Base-by-base conservation (phyloP, 2,329 filamentous ascomycete species). In the Endocalyx cinctus region DNA sequence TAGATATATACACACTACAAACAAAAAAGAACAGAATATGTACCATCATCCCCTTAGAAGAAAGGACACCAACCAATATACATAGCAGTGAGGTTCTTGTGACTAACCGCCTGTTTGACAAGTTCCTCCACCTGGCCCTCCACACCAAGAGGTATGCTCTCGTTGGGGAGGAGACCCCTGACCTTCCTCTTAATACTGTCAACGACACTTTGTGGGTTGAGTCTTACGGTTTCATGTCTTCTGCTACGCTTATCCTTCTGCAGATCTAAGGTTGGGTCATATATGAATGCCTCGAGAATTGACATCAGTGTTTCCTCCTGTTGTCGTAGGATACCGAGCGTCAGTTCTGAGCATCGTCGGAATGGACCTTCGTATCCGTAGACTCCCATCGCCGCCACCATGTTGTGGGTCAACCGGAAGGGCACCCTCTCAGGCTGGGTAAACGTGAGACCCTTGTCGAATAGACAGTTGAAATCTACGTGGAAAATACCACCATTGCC, bases 391-490 rank as follows among this genome's bases (percentile, higher is more conserved):
- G 92, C 94, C 44, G 94, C 87, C 22, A 94, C 79, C 90, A 98
- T 97, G 63, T 98, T 98, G 70, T 96, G 90, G 4, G 92, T 98
- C 26, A 98, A 72, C 12, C 94, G 84, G 70, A 98, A 99, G 2
- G 92, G 94, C 2, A 98, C 92, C 18, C 84, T 72, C 61, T 99
- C 92, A 0, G 92, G 90, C 59, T 94, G 94, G 42, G 88, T 83
- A 56, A 98, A 97, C 0, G 89, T 96, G 25, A 90, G 75, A 2
- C 92, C 92, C 55, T 98, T 98, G 67, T 98, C 94, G 58, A 99
- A 99, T 5, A 98, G 79, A 60, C 94, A 98, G 64, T 98, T 98
- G 72, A 99, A 98, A 63, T 98, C 92, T 28, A 99, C 94, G 61
- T 99, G 92, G 61, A 98, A 86, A 3, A 94, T 81, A 32, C 90